Evolutionary conservation across 1,284 basidiomycete species (phyloP).

Genomic region (Cutaneotrichosporon sp.): DNA sequence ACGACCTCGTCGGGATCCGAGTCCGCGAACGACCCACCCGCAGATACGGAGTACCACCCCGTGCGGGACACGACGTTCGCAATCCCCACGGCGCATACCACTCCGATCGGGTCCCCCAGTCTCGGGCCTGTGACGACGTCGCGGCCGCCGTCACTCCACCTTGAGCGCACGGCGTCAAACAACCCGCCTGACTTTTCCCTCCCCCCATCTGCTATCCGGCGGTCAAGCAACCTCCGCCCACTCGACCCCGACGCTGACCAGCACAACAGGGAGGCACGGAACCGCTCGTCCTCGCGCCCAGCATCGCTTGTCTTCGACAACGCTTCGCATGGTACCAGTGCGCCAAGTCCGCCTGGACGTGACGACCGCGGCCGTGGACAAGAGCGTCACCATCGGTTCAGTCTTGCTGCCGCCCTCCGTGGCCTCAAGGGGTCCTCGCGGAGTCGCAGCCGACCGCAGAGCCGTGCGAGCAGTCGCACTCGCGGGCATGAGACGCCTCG

Average conservation of each 20-base stretch:
- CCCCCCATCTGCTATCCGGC: not conserved
- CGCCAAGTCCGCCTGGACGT: too few species aligned
- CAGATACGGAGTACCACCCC: slow-evolving; percentile 14
- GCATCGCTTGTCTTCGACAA: not conserved
- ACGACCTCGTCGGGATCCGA: slow-evolving; percentile 2
- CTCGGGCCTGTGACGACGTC: not conserved
- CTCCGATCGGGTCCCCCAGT: not conserved
- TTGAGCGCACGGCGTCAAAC: not conserved
- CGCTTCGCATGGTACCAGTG: too few species aligned
- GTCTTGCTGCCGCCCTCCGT: slow-evolving; percentile 44
- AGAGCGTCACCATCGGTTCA: slow-evolving; percentile 41
- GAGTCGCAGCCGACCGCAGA: slow-evolving; percentile 12
- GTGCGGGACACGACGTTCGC: slow-evolving; percentile 3
- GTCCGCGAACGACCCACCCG: not conserved
- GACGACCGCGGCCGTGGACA: slow-evolving; percentile 14
- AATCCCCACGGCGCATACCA: slow-evolving; percentile 4
- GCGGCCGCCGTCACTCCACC: slow-evolving; percentile 15
- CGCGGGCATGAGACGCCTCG: slow-evolving; percentile 8
- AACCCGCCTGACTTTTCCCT: not conserved
- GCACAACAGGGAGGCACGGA: not conserved
- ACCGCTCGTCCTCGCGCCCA: not conserved
- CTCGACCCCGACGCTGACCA: not conserved
- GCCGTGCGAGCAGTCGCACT: slow-evolving; percentile 11
- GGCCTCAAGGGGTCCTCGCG: slow-evolving; percentile 30
- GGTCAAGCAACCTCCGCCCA: not conserved